Evolutionary conservation across 768 basidiomycete genomes (phyloP).

Genomic region (Lactarius sanguifluus): DNA sequence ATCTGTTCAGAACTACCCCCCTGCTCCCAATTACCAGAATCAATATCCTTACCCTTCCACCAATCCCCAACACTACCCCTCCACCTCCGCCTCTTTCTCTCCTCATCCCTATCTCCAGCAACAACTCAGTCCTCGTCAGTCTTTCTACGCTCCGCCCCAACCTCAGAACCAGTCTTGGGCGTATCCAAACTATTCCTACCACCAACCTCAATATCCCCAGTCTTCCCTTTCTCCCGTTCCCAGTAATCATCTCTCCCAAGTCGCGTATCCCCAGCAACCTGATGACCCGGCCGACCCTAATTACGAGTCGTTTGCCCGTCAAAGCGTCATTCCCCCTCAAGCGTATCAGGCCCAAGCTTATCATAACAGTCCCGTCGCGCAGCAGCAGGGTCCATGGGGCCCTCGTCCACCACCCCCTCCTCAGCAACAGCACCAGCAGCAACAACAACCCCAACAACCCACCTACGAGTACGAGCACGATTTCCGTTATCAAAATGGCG

Average conservation of each 20-base stretch:
- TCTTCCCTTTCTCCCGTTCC: constrained; percentile 46
- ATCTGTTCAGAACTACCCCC: constrained; percentile 28
- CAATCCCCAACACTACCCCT: constrained; percentile 37
- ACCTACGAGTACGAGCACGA: constrained; percentile 29
- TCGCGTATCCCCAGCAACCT: constrained; percentile 47
- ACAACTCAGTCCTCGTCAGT: constrained; percentile 40
- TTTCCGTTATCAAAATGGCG: constrained; percentile 33
- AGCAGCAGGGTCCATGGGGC: constrained; percentile 30
- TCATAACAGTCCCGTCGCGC: constrained; percentile 43
- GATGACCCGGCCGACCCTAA: constrained; percentile 51
- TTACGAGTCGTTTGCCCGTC: constrained; percentile 45
- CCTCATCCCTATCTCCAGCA: constrained; percentile 34
- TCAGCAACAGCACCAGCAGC: constrained; percentile 34
- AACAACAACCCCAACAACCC: constrained; percentile 22
- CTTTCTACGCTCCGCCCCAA: constrained; percentile 39
- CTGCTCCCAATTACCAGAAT: constrained; percentile 27
- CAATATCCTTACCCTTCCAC: constrained; percentile 40
- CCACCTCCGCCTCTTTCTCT: constrained; percentile 40
- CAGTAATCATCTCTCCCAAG: constrained; percentile 50
- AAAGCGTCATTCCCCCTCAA: constrained; percentile 72
- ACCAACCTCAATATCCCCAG: constrained; percentile 38
- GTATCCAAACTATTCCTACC: constrained; percentile 35
- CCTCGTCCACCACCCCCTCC: constrained; percentile 36
- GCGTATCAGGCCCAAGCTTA: constrained; percentile 79
- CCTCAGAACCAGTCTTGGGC: constrained; percentile 32